Conservation (phyloP, 306 rosid species). For the Sphenostylis stenocarpa region DNA sequence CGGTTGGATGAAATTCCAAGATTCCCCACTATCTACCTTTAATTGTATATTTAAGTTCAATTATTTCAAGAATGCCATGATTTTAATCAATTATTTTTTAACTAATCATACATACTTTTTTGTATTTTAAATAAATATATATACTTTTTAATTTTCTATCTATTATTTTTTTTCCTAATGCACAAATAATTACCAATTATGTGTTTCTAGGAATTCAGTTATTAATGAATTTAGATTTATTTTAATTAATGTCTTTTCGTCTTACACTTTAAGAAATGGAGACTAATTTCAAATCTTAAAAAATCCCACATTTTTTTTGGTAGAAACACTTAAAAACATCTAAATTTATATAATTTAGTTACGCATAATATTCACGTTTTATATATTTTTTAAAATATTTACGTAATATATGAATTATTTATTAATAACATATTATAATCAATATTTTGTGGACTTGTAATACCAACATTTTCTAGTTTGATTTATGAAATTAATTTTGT, state of each 20-base stretch:
- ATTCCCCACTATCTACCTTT: conserved; percentile 18
- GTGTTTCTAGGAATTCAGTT: no score
- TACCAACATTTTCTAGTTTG: neutral
- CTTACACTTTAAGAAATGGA: no score
- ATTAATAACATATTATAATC: neutral
- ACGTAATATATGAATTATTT: neutral
- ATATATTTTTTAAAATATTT: neutral
- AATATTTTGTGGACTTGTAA: neutral
- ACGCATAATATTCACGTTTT: neutral
- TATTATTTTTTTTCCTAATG: no score
- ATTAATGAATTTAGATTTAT: no score
- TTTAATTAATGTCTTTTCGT: no score
- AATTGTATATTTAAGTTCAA: neutral
- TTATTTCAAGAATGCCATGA: neutral
- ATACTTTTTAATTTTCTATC: no score
- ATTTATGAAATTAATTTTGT: neutral
- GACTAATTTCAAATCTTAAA: no score
- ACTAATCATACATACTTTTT: neutral
- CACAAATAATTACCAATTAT: no score
- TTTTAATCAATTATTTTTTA: neutral
- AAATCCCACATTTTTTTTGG: no score
- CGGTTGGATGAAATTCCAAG: conserved; percentile 3
- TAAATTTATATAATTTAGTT: neutral
- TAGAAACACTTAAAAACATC: no score
- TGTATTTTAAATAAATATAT: no score